phyloP scores from a whole-genome alignment of 371 early-diverging fungal species.

The Mucor velutinosus region DNA sequence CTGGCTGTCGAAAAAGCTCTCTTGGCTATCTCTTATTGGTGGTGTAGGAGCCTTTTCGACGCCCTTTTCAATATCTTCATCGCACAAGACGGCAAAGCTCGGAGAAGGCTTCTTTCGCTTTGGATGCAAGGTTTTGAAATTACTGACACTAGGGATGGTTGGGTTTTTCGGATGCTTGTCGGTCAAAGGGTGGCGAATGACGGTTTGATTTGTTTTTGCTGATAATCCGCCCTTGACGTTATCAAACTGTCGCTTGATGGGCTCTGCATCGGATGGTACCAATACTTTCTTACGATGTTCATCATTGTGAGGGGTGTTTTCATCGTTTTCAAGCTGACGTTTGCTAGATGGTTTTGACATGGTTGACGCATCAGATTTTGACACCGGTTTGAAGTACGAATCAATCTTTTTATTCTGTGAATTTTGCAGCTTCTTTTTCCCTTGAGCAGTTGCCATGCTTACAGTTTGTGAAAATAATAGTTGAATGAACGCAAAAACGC shows the following conservation, averaged over 20 bases:
- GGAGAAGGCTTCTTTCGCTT: neutral
- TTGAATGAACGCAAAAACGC: neutral
- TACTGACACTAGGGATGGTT: neutral
- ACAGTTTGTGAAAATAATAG: neutral
- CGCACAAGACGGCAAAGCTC: constrained; percentile 3
- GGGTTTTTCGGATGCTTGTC: neutral
- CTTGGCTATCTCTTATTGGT: neutral
- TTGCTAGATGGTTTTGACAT: neutral
- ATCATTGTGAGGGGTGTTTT: neutral
- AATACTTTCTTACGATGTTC: neutral
- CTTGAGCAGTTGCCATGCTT: neutral
- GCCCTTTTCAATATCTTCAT: constrained; percentile 13
- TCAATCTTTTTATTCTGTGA: neutral
- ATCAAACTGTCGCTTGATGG: neutral
- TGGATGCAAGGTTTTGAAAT: neutral
- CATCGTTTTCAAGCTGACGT: neutral
- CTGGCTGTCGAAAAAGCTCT: neutral
- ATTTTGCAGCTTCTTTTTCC: neutral
- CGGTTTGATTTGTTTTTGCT: neutral
- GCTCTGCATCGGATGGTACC: neutral
- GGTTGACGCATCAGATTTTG: neutral
- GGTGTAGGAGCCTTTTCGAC: constrained; percentile 7
- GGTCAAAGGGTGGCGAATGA: neutral
- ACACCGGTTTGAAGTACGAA: neutral
- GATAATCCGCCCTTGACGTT: neutral